Evolutionary conservation across 208 protist genomes (phyloP).

Genomic region (Trypanosoma mega): DNA sequence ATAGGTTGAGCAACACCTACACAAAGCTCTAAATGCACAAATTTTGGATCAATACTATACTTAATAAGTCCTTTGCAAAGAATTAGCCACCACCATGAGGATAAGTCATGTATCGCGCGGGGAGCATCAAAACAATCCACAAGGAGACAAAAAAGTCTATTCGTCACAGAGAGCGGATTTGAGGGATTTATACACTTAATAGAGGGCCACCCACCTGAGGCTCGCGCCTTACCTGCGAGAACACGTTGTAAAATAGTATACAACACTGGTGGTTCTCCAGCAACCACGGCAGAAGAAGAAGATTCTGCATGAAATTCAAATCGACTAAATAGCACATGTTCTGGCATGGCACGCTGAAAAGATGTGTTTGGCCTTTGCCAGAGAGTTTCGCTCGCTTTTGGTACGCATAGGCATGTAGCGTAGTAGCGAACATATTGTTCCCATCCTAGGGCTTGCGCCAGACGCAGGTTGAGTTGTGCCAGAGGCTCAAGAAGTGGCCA

Average conservation of each 20-base stretch:
- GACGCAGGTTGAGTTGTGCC: conserved; percentile 31
- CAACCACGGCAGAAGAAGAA: conserved; percentile 13
- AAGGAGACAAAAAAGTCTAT: conserved; percentile 29
- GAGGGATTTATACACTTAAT: conserved; percentile 18
- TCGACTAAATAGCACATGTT: conserved; percentile 17
- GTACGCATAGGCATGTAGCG: conserved; percentile 24
- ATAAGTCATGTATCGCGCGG: neutral
- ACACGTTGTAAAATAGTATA: conserved; percentile 30
- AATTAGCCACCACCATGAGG: conserved; percentile 28
- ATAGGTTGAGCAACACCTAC: conserved; percentile 57
- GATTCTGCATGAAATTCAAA: conserved; percentile 25
- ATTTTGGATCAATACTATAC: conserved; percentile 30
- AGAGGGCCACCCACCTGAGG: conserved; percentile 29
- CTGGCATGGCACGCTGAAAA: conserved; percentile 23
- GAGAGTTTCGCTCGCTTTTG: conserved; percentile 6
- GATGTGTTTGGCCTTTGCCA: neutral
- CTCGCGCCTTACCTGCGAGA: conserved; percentile 23
- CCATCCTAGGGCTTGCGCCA: conserved; percentile 45
- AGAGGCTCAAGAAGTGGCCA: conserved; percentile 55
- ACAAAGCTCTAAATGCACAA: conserved; percentile 40
- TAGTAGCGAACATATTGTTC: conserved; percentile 57
- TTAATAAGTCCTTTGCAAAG: conserved; percentile 40
- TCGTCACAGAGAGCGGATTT: conserved; percentile 31
- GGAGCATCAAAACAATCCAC: conserved; percentile 35
- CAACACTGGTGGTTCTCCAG: conserved; percentile 20